phyloP scores from a whole-genome alignment of 345 rosid genomes.

The Abelmoschus esculentus region DNA sequence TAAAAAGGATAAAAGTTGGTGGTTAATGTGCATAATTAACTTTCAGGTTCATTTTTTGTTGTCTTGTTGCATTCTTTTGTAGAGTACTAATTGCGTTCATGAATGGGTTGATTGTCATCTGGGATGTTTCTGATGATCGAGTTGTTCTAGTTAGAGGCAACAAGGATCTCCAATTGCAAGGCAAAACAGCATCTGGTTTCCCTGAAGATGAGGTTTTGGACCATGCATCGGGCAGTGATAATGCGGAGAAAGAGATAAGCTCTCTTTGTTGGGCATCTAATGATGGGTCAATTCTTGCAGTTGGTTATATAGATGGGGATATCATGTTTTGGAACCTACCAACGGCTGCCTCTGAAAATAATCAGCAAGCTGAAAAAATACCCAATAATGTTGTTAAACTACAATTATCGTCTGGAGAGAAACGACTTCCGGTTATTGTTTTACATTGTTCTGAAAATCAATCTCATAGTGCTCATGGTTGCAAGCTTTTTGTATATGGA shows the following conservation, averaged over 20 bases:
- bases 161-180: constrained; percentile 57
- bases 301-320: constrained; percentile 89
- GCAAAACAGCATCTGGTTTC: constrained; percentile 28
- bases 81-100: constrained; percentile 74
- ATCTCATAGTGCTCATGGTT: constrained; percentile 37
- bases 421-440: constrained; percentile 74
- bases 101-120: constrained; percentile 66
- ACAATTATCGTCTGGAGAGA: constrained; percentile 57
- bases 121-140: constrained; percentile 74
- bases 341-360: constrained; percentile 25
- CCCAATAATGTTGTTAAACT: constrained; percentile 54
- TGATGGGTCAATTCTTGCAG: constrained; percentile 76
- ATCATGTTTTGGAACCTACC: constrained; percentile 64
- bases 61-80: constrained; percentile 23
- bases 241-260: constrained; percentile 68
- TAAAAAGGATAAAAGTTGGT: constrained; percentile 1
- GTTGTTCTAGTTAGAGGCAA: constrained; percentile 50
- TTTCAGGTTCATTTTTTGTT: background rate
- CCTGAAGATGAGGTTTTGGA: constrained; percentile 31
- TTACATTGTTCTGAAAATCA: constrained; percentile 54
- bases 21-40: background rate
- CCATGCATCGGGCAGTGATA: constrained; percentile 23
- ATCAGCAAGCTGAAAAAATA: constrained; percentile 31
- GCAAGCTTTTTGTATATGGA: constrained; percentile 75
- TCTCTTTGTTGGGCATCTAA: constrained; percentile 83